phyloP scores from a whole-genome alignment of 768 basidiomycete genomes.

The Lactarius hatsudake region DNA sequence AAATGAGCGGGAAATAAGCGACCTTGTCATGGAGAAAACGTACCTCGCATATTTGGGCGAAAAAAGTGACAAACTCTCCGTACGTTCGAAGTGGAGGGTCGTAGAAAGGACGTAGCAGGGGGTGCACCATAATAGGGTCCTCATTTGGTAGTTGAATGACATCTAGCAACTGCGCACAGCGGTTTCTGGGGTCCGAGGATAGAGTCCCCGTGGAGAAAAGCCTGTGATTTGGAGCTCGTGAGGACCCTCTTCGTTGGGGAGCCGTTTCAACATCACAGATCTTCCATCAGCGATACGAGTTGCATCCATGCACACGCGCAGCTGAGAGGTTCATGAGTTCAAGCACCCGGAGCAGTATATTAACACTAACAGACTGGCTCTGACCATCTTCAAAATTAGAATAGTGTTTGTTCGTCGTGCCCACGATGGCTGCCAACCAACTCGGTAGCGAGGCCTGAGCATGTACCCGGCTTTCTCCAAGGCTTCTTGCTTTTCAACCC shows the following conservation, averaged over 20 bases:
- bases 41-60: conserved; percentile 40
- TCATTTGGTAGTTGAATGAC: conserved; percentile 27
- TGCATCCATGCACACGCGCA: conserved; percentile 12
- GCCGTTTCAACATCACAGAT: conserved; percentile 12
- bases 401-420: neutral
- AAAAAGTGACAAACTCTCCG: conserved; percentile 38
- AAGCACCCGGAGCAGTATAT: neutral
- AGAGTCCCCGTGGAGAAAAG: conserved; percentile 25
- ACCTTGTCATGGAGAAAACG: neutral
- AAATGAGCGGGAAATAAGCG: neutral
- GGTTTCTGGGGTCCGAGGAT: conserved; percentile 31
- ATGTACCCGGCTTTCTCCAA: conserved; percentile 10
- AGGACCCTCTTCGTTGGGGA: neutral
- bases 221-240: conserved; percentile 12
- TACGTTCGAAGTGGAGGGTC: conserved; percentile 35
- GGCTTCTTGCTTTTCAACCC: neutral
- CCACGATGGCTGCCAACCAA: conserved; percentile 21
- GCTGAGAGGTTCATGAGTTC: neutral
- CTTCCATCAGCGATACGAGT: conserved; percentile 17
- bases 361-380: neutral
- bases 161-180: conserved; percentile 30
- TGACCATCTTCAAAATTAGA: conserved; percentile 4
- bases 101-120: conserved; percentile 31
- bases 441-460: conserved; percentile 18
- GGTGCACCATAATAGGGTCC: conserved; percentile 35